Evolutionary conservation across 164 flowering plant genomes (phyloP), one percentile per base, ranked within the genome.

Genomic region (Vitis labrusca): DNA sequence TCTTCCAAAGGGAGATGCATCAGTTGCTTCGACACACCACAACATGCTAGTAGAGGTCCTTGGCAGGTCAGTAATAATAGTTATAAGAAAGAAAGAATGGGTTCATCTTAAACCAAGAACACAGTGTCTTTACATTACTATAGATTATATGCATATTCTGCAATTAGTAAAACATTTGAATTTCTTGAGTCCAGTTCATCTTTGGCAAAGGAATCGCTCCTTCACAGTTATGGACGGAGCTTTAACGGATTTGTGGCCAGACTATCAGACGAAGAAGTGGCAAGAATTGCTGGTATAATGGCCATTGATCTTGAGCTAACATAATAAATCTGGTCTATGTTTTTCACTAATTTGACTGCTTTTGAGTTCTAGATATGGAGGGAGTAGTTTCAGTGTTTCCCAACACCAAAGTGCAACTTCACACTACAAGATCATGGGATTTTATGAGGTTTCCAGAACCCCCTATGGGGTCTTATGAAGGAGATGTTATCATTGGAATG

Each of bases 401-500:
- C 3, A 83, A 78, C 70, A 74, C 16, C 14, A 73, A 54, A 14
- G 48, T 78, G 10, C 15, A 78, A 57, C 80, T 81, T 68, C 90
- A 84, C 58, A 84, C 86, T 2, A 82, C 90, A 67, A 79, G 86
- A 65, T 84, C 90, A 56, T 83, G 86, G 88, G 84, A 83, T 32
- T 23, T 23, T 23, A 23, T 23, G 27, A 23, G 27, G 2, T 23
- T 86, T 85, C 73, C 71, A 30, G 55, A 37, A 29, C 53, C 19
- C 59, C 30, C 19, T 54, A 27, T 59, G 49, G 69, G 65, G 11
- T 17, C 56, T 37, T 54, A 37, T 4, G 76, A 74, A 76, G 81
- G 84, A 64, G 77, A 82, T 5, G 72, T 83, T 23, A 23, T 2
- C 27, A 63, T 85, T 47, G 89, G 79, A 8, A 57, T 85, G 53